Percentiles rank a stretch among this genome's conserved stretches.
Conservation (phyloP, 139 green algal species). For the Chlamydomonas sp. region DNA sequence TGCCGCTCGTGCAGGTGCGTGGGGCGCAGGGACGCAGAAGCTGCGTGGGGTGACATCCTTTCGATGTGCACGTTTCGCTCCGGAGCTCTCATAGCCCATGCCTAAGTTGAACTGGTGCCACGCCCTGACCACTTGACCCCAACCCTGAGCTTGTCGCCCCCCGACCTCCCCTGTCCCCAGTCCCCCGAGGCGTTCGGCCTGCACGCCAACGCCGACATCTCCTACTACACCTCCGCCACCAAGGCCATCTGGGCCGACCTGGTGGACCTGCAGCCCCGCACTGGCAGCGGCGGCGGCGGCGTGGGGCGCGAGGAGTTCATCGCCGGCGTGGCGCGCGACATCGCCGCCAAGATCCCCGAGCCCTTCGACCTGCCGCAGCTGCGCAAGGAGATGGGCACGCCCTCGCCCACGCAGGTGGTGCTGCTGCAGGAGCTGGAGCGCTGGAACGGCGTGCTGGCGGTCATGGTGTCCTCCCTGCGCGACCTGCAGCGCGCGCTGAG, state of each 20-base stretch:
- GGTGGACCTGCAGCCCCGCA: constrained; percentile 81
- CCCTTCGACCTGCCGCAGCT: constrained; percentile 87
- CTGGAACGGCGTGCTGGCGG: constrained; percentile 76
- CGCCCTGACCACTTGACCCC: neutral
- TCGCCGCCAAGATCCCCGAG: constrained; percentile 77
- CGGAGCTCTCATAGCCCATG: neutral
- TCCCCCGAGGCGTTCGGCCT: constrained; percentile 85
- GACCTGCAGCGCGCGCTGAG: constrained; percentile 81
- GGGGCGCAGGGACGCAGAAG: constrained; percentile 15
- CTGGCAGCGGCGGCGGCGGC: constrained; percentile 51
- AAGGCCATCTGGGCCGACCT: constrained; percentile 84
- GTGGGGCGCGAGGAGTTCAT: constrained; percentile 82
- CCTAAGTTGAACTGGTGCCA: neutral
- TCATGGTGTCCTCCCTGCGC: constrained; percentile 75
- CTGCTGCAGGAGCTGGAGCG: constrained; percentile 89
- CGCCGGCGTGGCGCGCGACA: constrained; percentile 70
- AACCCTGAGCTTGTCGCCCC: neutral
- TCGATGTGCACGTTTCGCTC: too few relatives aligned
- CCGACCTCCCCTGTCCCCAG: neutral
- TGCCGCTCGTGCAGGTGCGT: constrained; percentile 84
- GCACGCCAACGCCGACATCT: constrained; percentile 91
- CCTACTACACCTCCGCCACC: constrained; percentile 86
- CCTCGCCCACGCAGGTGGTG: constrained; percentile 76
- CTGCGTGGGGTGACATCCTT: neutral
- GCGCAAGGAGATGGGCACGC: constrained; percentile 75